Conservation (phyloP, 352 stramenopile species). For the Globisporangium canariense region DNA sequence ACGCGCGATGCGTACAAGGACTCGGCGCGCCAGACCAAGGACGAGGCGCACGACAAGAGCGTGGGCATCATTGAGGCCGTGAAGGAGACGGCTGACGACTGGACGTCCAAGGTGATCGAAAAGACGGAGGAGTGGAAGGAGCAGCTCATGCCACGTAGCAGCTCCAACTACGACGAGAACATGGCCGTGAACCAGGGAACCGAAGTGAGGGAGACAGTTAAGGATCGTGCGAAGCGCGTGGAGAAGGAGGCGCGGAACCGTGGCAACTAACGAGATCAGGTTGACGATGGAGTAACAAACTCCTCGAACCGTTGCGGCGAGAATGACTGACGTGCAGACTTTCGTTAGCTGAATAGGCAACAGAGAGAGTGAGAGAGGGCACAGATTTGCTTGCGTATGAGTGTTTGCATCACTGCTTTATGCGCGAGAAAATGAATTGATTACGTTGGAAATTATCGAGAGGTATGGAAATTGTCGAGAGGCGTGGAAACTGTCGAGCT, state of each 20-base stretch:
- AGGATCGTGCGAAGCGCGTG: constrained; percentile 18
- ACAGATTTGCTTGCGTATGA: neutral
- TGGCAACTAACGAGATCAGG: neutral
- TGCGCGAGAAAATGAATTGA: neutral
- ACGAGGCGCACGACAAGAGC: constrained; percentile 11
- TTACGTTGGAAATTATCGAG: neutral
- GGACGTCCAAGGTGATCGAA: constrained; percentile 24
- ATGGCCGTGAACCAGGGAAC: constrained; percentile 15
- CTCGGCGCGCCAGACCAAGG: constrained; percentile 23
- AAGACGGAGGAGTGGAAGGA: constrained; percentile 32
- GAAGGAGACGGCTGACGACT: constrained; percentile 31
- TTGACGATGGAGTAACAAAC: neutral
- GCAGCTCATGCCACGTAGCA: constrained; percentile 19
- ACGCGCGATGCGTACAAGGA: constrained; percentile 19
- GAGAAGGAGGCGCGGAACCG: neutral
- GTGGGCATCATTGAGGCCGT: constrained; percentile 12
- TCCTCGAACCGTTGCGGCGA: neutral
- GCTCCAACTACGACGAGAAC: neutral
- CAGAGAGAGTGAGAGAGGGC: neutral
- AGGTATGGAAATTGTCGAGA: neutral
- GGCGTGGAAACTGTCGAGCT: neutral
- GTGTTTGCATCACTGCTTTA: neutral
- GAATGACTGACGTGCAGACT: neutral
- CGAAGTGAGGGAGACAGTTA: constrained; percentile 18
- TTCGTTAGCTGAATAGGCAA: neutral